Conservation (phyloP, 1,139 yeast genomes). For the Geotrichum phurueaensis region DNA sequence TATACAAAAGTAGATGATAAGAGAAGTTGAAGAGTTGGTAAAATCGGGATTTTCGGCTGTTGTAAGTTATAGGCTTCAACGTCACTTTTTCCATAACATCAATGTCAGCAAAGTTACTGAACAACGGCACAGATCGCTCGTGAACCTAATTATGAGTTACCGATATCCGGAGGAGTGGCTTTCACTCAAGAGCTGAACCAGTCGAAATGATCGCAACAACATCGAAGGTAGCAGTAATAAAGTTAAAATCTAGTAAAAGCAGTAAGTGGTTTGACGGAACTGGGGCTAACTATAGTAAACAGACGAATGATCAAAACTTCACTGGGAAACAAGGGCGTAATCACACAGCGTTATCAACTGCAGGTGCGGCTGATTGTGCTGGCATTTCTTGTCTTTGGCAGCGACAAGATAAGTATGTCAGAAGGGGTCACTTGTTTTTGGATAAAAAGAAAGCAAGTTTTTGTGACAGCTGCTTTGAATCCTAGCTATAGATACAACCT, state of each 20-base stretch:
- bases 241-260: not conserved
- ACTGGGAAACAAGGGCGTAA: not conserved
- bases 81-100: not conserved
- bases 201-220: not conserved
- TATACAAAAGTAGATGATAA: not conserved
- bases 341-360: not conserved
- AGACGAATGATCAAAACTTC: not conserved
- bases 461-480: too few relatives aligned
- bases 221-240: not conserved
- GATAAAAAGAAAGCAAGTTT: not conserved
- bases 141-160: not conserved
- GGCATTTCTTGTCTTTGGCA: not conserved
- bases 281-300: not conserved
- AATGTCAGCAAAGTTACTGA: not conserved
- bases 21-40: not conserved
- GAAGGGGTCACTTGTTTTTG: not conserved
- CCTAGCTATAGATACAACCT: not conserved
- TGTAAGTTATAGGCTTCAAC: not conserved
- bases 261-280: not conserved
- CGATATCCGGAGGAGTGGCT: not conserved
- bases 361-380: not conserved
- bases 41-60: not conserved
- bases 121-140: not conserved
- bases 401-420: not conserved
- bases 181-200: not conserved